Conservation (phyloP, 2,329 filamentous ascomycete species). For the Domatiomyces catenatus region DNA sequence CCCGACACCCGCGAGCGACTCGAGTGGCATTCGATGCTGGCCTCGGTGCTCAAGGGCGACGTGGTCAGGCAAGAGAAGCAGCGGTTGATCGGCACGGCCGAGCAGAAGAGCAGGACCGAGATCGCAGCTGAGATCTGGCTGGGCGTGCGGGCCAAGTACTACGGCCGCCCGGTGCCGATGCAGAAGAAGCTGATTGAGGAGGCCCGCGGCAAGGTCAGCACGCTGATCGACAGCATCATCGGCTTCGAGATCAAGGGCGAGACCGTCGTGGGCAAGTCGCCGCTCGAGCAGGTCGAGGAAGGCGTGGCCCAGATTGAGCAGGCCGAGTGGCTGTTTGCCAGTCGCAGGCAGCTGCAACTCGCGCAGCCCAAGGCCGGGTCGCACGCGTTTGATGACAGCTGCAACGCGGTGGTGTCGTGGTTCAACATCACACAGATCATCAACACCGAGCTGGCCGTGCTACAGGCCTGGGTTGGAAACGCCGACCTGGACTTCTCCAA, state of each 20-base stretch:
- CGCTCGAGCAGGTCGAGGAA: slow-evolving; percentile 76
- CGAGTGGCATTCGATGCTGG: slow-evolving; percentile 97
- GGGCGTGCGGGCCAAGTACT: slow-evolving; percentile 67
- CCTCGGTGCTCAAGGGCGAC: slow-evolving; percentile 87
- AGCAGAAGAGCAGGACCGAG: slow-evolving; percentile 56
- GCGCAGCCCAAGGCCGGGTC: slow-evolving; percentile 67
- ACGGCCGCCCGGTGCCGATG: slow-evolving; percentile 66
- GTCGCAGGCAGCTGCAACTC: slow-evolving; percentile 54
- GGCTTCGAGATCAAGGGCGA: slow-evolving; percentile 89
- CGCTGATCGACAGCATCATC: slow-evolving; percentile 71
- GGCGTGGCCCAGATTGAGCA: slow-evolving; percentile 82
- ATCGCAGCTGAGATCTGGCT: slow-evolving; percentile 67
- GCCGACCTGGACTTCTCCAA: slow-evolving; percentile 82
- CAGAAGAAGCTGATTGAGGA: slow-evolving; percentile 84
- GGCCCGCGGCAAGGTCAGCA: slow-evolving; percentile 55
- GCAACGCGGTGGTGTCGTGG: slow-evolving; percentile 83
- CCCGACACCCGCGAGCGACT: slow-evolving; percentile 75
- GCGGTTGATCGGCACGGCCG: slow-evolving; percentile 66
- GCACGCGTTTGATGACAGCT: slow-evolving; percentile 62
- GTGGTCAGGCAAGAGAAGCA: slow-evolving; percentile 98
- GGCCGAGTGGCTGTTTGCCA: slow-evolving; percentile 73
- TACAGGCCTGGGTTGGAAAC: slow-evolving; percentile 95
- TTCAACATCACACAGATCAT: slow-evolving; percentile 94
- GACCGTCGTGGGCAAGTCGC: slow-evolving; percentile 75
- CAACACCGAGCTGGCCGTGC: slow-evolving; percentile 78